A percentile compares a stretch with the other conserved stretches of the same genome.
Evolutionary conservation across 257 asterid species (phyloP).

Genomic region (Cinchona pubescens): DNA sequence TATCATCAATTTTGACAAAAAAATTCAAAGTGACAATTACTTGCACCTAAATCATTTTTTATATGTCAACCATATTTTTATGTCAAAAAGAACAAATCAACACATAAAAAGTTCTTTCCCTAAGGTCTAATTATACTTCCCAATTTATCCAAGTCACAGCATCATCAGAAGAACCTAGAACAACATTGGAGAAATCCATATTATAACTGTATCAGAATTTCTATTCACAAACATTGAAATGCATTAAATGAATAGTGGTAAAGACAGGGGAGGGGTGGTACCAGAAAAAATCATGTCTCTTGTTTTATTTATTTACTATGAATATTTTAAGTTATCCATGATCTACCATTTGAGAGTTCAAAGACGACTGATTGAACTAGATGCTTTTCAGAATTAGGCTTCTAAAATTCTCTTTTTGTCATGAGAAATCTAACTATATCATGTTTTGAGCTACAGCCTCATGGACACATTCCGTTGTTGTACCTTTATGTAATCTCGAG

Average conservation of each 20-base stretch:
- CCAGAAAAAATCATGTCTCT: not conserved
- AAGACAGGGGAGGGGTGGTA: not conserved
- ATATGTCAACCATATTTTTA: not conserved
- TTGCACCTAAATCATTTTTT: not conserved
- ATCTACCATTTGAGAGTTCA: not conserved
- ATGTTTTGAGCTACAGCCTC: not conserved
- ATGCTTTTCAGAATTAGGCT: not conserved
- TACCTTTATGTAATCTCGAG: not conserved
- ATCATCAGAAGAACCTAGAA: no score
- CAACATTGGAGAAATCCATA: no score
- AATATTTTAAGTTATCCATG: not conserved
- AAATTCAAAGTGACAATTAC: not conserved
- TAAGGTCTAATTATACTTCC: no score
- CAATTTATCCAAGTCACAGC: no score
- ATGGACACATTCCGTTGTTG: no score
- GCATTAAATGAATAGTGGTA: no score
- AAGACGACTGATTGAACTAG: not conserved
- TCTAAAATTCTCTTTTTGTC: not conserved
- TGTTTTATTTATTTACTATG: no score
- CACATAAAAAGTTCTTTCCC: no score
- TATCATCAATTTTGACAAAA: not conserved
- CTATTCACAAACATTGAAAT: not conserved
- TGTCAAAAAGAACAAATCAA: no score
- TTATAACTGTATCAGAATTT: no score
- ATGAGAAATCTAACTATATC: not conserved